phyloP scores from a whole-genome alignment of 73 alveolate species.

The Halteria grandinella region DNA sequence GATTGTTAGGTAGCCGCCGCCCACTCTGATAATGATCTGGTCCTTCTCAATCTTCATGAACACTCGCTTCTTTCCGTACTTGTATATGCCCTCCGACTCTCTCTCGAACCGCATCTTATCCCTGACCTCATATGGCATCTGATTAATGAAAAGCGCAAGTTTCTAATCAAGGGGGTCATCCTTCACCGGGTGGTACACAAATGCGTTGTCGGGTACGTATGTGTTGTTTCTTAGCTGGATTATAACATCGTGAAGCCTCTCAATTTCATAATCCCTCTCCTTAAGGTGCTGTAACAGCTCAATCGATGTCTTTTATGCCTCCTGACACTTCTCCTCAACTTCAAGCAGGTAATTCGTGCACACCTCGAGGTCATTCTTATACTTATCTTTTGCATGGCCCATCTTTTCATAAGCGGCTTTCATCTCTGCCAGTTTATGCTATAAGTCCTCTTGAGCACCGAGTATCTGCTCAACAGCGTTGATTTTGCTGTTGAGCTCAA shows the following conservation, averaged over 20 bases:
- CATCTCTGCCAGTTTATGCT: conserved; percentile 12
- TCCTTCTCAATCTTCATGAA: conserved; percentile 72
- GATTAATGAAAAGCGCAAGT: conserved; percentile 60
- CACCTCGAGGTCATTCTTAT: conserved; percentile 42
- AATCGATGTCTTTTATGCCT: conserved; percentile 42
- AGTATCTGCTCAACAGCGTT: conserved; percentile 42
- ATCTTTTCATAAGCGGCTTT: not conserved
- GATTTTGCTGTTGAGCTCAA: conserved; percentile 44
- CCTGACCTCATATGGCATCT: conserved; percentile 30
- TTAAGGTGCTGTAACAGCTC: conserved; percentile 29
- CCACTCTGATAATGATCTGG: conserved; percentile 66
- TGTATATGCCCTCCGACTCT: conserved; percentile 73
- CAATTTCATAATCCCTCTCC: conserved; percentile 48
- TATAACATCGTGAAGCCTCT: conserved; percentile 1
- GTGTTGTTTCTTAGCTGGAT: conserved; percentile 8
- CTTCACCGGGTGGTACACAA: conserved; percentile 62
- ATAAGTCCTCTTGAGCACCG: conserved; percentile 53
- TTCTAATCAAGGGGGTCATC: conserved; percentile 71
- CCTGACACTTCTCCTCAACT: conserved; percentile 53
- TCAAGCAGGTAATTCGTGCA: conserved; percentile 53
- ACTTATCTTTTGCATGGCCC: conserved; percentile 20
- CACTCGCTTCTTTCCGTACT: conserved; percentile 68
- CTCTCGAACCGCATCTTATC: conserved; percentile 54
- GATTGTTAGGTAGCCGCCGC: conserved; percentile 78
- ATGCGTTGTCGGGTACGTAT: conserved; percentile 11